A percentile compares a stretch with the other conserved stretches of the same genome.
phyloP scores from a whole-genome alignment of 306 rosid species.

The Medicago lupulina region DNA sequence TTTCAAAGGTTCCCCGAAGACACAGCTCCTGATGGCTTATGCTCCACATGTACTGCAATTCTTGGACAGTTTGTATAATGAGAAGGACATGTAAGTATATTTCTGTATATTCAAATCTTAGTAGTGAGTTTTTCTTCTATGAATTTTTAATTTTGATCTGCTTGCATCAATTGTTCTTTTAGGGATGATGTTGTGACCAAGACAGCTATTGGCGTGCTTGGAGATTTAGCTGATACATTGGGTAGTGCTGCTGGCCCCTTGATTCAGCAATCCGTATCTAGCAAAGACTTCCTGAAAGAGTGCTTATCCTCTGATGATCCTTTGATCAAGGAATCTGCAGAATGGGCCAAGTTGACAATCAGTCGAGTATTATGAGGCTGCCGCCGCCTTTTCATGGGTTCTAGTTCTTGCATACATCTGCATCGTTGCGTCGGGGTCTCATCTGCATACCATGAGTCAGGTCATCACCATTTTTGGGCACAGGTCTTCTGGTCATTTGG shows the following conservation, averaged over 20 bases:
- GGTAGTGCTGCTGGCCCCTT: slow-evolving; percentile 72
- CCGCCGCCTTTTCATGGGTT: slow-evolving; percentile 45
- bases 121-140: background rate
- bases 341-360: slow-evolving; percentile 92
- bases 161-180: slow-evolving; percentile 24
- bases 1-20: slow-evolving; percentile 85
- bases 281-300: slow-evolving; percentile 86
- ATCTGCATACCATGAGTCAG: slow-evolving; percentile 81
- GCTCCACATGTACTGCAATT: slow-evolving; percentile 88
- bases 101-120: slow-evolving; percentile 6
- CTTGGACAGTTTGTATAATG: slow-evolving; percentile 84
- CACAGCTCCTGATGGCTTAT: slow-evolving; percentile 85
- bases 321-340: slow-evolving; percentile 85
- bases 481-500: slow-evolving; percentile 56
- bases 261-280: slow-evolving; percentile 83
- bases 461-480: slow-evolving; percentile 80
- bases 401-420: slow-evolving; percentile 79
- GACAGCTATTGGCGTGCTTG: slow-evolving; percentile 93
- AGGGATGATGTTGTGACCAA: slow-evolving; percentile 91
- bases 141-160: slow-evolving; percentile 21
- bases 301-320: slow-evolving; percentile 85
- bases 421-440: slow-evolving; percentile 75
- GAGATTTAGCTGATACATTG: slow-evolving; percentile 90
- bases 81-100: slow-evolving; percentile 82
- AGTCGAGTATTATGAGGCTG: slow-evolving; percentile 77